Conservation (phyloP, 2,329 filamentous ascomycete species). For the Myotisia sp. region DNA sequence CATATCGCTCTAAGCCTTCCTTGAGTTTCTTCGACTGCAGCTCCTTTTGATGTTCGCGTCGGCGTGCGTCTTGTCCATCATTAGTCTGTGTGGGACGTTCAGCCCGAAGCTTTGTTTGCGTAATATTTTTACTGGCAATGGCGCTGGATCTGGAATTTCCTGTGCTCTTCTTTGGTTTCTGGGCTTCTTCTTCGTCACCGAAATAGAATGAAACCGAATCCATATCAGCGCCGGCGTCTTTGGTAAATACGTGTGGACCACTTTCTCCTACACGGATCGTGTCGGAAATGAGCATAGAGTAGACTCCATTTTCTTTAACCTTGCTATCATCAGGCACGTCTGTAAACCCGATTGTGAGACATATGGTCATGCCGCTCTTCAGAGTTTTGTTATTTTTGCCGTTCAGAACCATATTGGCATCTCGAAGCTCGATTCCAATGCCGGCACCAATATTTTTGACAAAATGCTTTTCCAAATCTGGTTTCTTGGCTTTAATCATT, state of each 20-base stretch:
- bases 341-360: slow-evolving; percentile 75
- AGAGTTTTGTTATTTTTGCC: slow-evolving; percentile 69
- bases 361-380: slow-evolving; percentile 94
- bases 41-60: slow-evolving; percentile 86
- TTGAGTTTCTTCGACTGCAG: slow-evolving; percentile 75
- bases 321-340: slow-evolving; percentile 82
- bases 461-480: slow-evolving; percentile 89
- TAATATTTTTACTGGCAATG: slow-evolving; percentile 88
- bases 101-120: slow-evolving; percentile 78
- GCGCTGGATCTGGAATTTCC: slow-evolving; percentile 69
- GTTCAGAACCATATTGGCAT: slow-evolving; percentile 69
- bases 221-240: slow-evolving; percentile 77
- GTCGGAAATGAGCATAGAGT: slow-evolving; percentile 81
- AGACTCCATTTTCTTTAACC: slow-evolving; percentile 77
- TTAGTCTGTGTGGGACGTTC: slow-evolving; percentile 79
- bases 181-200: slow-evolving; percentile 77
- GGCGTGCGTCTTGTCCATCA: slow-evolving; percentile 74
- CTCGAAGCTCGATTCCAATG: slow-evolving; percentile 82
- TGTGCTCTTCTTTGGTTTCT: slow-evolving; percentile 75
- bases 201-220: slow-evolving; percentile 98
- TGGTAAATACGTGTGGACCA: slow-evolving; percentile 69
- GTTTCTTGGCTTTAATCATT: slow-evolving; percentile 76
- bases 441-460: slow-evolving; percentile 82
- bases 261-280: slow-evolving; percentile 70
- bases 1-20: slow-evolving; percentile 72